Evolutionary conservation across 75 land plant genomes (phyloP), one percentile per base, ranked within the genome.

Genomic region (Sequoiadendron giganteum): DNA sequence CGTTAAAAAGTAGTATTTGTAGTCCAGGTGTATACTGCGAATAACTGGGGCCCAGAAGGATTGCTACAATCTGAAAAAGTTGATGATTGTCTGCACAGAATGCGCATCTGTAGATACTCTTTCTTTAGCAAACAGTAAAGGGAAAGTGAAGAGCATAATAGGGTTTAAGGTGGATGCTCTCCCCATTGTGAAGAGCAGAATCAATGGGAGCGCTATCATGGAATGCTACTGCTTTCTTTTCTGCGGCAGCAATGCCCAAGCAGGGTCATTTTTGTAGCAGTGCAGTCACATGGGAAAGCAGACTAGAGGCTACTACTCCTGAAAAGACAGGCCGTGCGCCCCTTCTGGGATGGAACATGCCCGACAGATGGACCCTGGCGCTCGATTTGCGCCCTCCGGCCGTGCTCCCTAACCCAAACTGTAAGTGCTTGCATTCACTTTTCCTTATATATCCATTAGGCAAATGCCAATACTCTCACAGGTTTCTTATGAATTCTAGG

Each of bases 311-410:
- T 43, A 11, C 85, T 13, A 19, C 85, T 48, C 13, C 85, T 32
- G 38, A n/a, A 34, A 49, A 49, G n/a, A 84, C n/a, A 10, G n/a
- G 34, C 25, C 87, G 87, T 14, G 38, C 78, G 14, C 79, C 87
- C 18, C 45, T 86, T 86, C n/a, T 86, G 3, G 87, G 87, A 38
- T 86, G 70, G 87, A 42, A 86, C 43, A 28, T 86, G 19, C 80
- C 87, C 21, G 87, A 86, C 9, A 83, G 30, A 10, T 86, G 87
- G 87, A 14, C 84, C 5, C 5, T 34, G 39, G 77, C n/a, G 43
- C n/a, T 36, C 45, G 40, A 65, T 86, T 38, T 38, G 42, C 77
- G 32, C 21, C 45, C 87, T 73, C 5, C 43, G 10, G 45, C 81
- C 8, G 70, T 18, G 3, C 78, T 39, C 15, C 43, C 77, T 1